A percentile compares a stretch with the other conserved stretches of the same genome.
Conservation (phyloP, 1,284 basidiomycete species). For the Stygiomarasmius scandens region DNA sequence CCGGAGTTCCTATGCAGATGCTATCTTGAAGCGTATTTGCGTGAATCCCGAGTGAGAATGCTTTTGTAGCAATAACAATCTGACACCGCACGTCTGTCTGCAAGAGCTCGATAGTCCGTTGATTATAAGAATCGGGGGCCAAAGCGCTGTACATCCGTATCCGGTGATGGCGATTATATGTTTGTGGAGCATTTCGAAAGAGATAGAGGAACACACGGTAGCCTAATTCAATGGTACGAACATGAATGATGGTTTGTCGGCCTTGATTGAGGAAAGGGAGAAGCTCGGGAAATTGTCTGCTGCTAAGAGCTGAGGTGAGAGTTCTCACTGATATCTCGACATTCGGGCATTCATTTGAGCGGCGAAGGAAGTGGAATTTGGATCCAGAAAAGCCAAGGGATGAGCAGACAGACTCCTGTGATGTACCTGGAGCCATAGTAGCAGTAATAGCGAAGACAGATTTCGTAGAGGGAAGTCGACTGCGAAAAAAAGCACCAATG, state of each 20-base stretch:
- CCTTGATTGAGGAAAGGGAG: conserved; percentile 2
- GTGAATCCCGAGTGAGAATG: background rate
- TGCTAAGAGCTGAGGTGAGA: background rate
- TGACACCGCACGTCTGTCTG: background rate
- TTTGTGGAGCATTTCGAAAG: background rate
- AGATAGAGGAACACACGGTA: conserved; percentile 10
- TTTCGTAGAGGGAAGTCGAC: conserved; percentile 13
- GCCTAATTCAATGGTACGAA: conserved; percentile 9
- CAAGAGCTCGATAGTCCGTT: background rate
- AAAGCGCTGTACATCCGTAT: conserved; percentile 4
- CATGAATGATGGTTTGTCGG: conserved; percentile 11
- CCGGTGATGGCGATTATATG: background rate
- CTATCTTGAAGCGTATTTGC: background rate
- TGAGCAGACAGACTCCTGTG: conserved; percentile 3
- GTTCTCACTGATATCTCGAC: conserved; percentile 1
- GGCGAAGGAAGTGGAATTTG: conserved; percentile 10
- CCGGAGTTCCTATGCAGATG: background rate
- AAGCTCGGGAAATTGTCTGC: conserved; percentile 10
- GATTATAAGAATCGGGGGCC: background rate
- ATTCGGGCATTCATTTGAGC: conserved; percentile 18
- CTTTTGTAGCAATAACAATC: conserved; percentile 8
- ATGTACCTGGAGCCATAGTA: conserved; percentile 16
- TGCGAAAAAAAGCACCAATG: conserved; percentile 20
- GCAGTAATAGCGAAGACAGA: conserved; percentile 18
- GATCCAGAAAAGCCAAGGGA: conserved; percentile 13